These are phyloP conservation scores for Aspergillus sp. DNA, from an alignment of 2,329 filamentous ascomycete genomes.

Conservation along the genomic window DNA sequence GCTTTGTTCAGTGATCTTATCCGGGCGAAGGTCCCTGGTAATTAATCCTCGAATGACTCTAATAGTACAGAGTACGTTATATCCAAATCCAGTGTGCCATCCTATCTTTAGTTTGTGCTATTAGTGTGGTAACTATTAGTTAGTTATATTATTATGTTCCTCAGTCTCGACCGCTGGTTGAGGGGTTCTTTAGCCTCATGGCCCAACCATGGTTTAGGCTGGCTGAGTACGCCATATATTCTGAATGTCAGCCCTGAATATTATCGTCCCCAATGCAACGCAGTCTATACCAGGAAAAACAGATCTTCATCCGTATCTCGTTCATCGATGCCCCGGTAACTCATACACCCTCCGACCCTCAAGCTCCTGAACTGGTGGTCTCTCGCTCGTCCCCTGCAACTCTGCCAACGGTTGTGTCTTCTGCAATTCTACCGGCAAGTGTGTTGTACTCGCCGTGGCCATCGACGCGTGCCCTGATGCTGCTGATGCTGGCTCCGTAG, in stretches of 20 bases:
- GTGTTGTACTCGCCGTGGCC: too few relatives aligned
- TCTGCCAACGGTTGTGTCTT: neutral
- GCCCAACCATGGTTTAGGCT: neutral
- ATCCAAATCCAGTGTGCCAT: too few relatives aligned
- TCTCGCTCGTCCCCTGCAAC: neutral
- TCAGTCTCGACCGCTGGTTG: too few relatives aligned
- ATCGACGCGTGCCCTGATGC: neutral
- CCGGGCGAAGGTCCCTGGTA: too few relatives aligned
- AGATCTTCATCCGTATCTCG: too few relatives aligned
- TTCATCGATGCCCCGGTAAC: neutral
- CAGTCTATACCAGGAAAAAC: too few relatives aligned
- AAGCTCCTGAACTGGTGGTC: neutral
- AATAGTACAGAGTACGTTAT: too few relatives aligned
- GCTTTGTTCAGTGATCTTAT: too few relatives aligned
- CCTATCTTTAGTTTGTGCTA: too few relatives aligned
- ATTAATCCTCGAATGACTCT: too few relatives aligned
- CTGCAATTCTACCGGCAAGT: neutral
- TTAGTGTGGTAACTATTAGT: too few relatives aligned
- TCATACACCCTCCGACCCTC: neutral
- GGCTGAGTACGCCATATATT: neutral
- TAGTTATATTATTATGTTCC: too few relatives aligned
- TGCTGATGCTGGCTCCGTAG: neutral
- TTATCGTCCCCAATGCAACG: neutral
- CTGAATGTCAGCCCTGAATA: neutral
- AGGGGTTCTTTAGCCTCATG: neutral